phyloP scores from a whole-genome alignment of 2,329 filamentous ascomycete species.

The Epichloe elymi region DNA sequence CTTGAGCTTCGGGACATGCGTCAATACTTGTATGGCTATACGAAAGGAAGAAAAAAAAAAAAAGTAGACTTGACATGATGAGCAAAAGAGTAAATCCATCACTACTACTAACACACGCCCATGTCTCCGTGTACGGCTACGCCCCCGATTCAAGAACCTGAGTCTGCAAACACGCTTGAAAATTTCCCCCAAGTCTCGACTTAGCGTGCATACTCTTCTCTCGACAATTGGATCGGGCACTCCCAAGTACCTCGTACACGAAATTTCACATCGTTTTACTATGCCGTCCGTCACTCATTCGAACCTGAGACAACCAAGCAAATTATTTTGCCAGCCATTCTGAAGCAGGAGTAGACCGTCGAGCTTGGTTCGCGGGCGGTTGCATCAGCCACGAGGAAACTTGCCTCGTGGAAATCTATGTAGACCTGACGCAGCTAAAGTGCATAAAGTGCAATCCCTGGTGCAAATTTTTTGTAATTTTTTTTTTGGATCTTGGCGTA shows the following conservation, averaged over 20 bases:
- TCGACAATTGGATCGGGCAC: neutral
- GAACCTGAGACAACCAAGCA: neutral
- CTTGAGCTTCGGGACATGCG: constrained; percentile 3
- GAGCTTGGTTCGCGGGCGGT: neutral
- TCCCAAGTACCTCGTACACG: neutral
- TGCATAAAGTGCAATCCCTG: neutral
- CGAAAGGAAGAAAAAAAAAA: neutral
- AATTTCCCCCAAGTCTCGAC: neutral
- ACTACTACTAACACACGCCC: constrained; percentile 2
- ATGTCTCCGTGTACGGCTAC: neutral
- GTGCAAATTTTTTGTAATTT: no score
- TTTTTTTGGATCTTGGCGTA: neutral
- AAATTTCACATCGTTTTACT: neutral
- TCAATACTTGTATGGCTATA: neutral
- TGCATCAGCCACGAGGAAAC: neutral
- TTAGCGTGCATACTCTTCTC: neutral
- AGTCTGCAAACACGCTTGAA: neutral
- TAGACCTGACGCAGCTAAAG: neutral
- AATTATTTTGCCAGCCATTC: neutral
- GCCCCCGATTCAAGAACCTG: neutral
- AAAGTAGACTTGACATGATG: neutral
- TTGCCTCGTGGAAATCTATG: no score
- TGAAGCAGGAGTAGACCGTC: neutral
- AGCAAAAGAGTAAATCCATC: neutral
- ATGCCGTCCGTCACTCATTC: neutral